phyloP scores from a whole-genome alignment of 345 rosid species.

The Salix exigua region DNA sequence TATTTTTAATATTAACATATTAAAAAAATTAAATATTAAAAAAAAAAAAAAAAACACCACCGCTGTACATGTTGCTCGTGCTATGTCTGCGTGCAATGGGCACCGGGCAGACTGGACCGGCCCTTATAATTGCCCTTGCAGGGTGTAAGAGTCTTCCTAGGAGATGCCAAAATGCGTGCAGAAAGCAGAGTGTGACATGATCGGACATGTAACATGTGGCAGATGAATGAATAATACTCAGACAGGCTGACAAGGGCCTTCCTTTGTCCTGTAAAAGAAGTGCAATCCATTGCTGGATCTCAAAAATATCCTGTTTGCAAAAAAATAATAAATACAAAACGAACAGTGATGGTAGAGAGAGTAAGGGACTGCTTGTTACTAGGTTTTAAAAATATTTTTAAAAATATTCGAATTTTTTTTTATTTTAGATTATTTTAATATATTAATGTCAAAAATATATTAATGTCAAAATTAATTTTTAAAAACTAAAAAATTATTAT shows the following conservation, averaged over 20 bases:
- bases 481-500: too few relatives aligned
- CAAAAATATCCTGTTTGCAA: background rate
- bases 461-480: too few relatives aligned
- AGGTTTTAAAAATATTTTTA: too few relatives aligned
- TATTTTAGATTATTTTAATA: too few relatives aligned
- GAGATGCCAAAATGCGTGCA: constrained; percentile 13
- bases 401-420: too few relatives aligned
- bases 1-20: too few relatives aligned
- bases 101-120: background rate
- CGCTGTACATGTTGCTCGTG: background rate
- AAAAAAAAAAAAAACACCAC: too few relatives aligned
- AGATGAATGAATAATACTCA: constrained; percentile 11
- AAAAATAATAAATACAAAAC: too few relatives aligned
- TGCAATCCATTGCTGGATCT: background rate
- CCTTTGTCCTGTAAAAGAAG: background rate
- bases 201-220: constrained; percentile 26
- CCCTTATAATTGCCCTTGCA: background rate
- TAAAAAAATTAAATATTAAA: too few relatives aligned
- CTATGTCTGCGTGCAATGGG: background rate
- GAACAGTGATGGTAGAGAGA: too few relatives aligned
- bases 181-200: background rate
- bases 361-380: too few relatives aligned
- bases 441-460: too few relatives aligned
- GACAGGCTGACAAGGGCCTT: constrained; percentile 8
- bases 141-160: background rate